These are phyloP conservation scores for Cubamyces lactineus DNA, from an alignment of 768 basidiomycete species.

Conservation along the genomic window DNA sequence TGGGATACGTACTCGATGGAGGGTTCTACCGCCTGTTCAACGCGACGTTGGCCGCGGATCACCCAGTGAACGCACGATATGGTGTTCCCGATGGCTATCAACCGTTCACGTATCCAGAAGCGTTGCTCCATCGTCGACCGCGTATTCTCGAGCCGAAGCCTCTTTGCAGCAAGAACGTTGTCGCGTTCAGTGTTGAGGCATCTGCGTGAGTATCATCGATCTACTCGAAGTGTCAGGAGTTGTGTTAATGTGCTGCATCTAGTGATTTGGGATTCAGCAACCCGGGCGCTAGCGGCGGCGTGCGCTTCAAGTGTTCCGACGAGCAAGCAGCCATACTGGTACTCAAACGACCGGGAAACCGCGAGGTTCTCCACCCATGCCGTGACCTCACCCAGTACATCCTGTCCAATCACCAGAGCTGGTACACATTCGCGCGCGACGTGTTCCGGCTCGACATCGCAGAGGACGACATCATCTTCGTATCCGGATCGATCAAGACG, in stretches of 20 bases:
- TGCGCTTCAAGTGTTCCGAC: conserved; percentile 9
- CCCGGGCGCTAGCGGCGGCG: not conserved
- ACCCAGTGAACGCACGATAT: conserved; percentile 6
- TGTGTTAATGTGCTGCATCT: no score
- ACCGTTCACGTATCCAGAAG: not conserved
- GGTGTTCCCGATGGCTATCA: conserved; percentile 17
- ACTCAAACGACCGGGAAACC: not conserved
- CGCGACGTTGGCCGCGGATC: conserved; percentile 8
- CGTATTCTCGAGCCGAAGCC: not conserved
- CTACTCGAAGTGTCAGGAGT: no score
- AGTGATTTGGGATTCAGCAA: no score
- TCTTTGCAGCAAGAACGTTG: conserved; percentile 11
- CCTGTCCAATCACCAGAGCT: conserved; percentile 5
- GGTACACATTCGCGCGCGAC: conserved; percentile 15
- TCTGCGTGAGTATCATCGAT: not conserved
- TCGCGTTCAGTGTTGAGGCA: not conserved
- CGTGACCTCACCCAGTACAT: conserved; percentile 15
- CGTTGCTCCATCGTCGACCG: not conserved
- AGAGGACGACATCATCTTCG: conserved; percentile 16
- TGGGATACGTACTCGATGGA: conserved; percentile 24
- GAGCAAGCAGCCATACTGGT: conserved; percentile 21
- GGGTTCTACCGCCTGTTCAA: conserved; percentile 29
- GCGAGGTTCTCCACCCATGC: conserved; percentile 1
- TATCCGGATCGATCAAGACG: conserved; percentile 23
- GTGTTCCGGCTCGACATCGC: conserved; percentile 1